Base-by-base conservation (phyloP, 768 basidiomycete species). In the Lentinula sp. region DNA sequence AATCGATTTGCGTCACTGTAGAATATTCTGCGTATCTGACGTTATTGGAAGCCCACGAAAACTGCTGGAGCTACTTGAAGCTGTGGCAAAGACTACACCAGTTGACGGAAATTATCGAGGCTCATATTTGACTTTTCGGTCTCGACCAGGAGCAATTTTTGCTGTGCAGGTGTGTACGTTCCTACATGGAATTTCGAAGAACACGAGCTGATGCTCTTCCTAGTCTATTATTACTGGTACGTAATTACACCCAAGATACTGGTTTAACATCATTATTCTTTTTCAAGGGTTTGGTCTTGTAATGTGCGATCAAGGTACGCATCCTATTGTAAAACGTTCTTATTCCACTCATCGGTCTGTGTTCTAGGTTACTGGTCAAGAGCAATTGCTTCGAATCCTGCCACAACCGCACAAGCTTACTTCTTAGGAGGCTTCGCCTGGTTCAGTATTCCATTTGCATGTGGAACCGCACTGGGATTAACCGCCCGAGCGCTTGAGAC, bases 381-480 rank as follows among this genome's bases (percentile, higher is more conserved):
- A 12, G 73, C 74, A 3, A 70, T 75, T 51, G 72, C 75, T 0
- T 66, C 65, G 32, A 62, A 70, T 18, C 70, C 74, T 6, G 63
- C 67, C 32, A 68, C 66, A 12, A 67, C 73, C 2, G 69, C 72
- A 3, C 64, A 66, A 36, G 74, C 68, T 15, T 75, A 73, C 64
- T 63, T 76, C 51, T 62, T 75, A 4, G 75, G 74, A 18, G 75
- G 73, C 5, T 59, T 77, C 13, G 67, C 72, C 12, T 77, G 72
- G 70, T 75, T 77, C 43, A 72, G 74, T 3, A 73, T 78, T 10
- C 79, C 79, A 4, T 78, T 74, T 69, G 73, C 72, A 2, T 77
- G 79, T 61, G 76, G 74, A n/a, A 78, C 77, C 0, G 73, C 73
- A 20, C 68, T 76, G 48, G 78, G 78, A n/a, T 71, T 79, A 9